A percentile compares a stretch with the other conserved stretches of the same genome.
These are phyloP conservation scores for Bassia scoparia DNA, from an alignment of 148 eudicot genomes.

Conservation along the genomic window DNA sequence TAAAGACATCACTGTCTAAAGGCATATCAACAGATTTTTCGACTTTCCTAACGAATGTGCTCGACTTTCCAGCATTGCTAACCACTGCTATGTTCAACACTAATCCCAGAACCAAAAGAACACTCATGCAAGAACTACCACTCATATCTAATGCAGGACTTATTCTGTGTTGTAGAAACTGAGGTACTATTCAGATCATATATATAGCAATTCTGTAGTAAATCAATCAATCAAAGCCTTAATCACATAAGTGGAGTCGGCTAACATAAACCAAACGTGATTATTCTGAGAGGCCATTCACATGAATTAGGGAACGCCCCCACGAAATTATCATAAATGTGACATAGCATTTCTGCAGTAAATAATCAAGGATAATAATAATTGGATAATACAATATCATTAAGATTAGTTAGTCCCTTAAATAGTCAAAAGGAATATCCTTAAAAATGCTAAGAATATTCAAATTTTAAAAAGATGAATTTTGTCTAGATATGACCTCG, in stretches of 20 bases:
- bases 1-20: conserved; percentile 55
- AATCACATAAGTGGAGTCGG: too few species aligned
- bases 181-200: neutral
- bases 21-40: conserved; percentile 61
- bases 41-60: conserved; percentile 43
- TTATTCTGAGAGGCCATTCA: too few species aligned
- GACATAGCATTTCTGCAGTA: neutral
- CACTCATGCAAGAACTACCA: neutral
- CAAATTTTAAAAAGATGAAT: conserved; percentile 7
- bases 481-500: conserved; percentile 14
- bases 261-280: too few species aligned
- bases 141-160: neutral
- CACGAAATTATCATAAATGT: too few species aligned
- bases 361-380: neutral
- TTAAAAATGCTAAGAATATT: conserved; percentile 4
- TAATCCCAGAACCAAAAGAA: conserved; percentile 25
- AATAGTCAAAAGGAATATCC: conserved; percentile 1
- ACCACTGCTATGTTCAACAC: conserved; percentile 26
- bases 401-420: neutral
- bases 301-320: too few species aligned
- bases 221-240: too few species aligned
- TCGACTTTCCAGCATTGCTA: conserved; percentile 54
- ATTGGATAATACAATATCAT: neutral
- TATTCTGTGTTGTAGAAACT: neutral
- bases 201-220: neutral